These are phyloP conservation scores for Phytopythium oedochilum DNA, from an alignment of 352 stramenopile species.

Conservation along the genomic window DNA sequence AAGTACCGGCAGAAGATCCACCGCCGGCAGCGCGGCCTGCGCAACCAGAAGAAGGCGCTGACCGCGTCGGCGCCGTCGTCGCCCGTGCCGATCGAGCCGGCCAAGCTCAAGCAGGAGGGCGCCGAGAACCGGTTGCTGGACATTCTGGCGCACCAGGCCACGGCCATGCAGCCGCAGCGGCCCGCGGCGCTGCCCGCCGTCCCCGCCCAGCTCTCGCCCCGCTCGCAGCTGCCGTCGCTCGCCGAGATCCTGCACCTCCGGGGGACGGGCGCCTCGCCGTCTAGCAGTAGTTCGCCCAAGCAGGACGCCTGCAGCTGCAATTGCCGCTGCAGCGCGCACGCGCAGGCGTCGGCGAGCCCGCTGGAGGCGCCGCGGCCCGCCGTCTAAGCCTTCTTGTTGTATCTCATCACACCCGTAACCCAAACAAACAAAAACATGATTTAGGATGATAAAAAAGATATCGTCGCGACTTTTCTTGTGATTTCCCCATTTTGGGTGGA, in stretches of 20 bases:
- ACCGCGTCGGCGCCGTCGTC: slow-evolving; percentile 4
- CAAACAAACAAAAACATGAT: slow-evolving; percentile 2
- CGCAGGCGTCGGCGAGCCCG: slow-evolving; percentile 3
- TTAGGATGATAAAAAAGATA: background rate
- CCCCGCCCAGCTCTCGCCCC: slow-evolving; percentile 27
- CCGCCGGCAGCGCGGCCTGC: slow-evolving; percentile 59
- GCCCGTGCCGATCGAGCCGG: slow-evolving; percentile 17
- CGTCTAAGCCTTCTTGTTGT: slow-evolving; percentile 12
- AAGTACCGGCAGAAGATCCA: slow-evolving; percentile 48
- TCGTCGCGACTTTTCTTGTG: background rate
- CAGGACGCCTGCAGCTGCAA: slow-evolving; percentile 23
- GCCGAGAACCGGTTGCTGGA: slow-evolving; percentile 41
- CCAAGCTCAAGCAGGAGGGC: slow-evolving; percentile 33
- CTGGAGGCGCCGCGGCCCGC: slow-evolving; percentile 18
- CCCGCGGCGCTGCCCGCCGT: slow-evolving; percentile 8
- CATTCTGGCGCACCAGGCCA: slow-evolving; percentile 63
- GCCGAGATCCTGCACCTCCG: slow-evolving; percentile 69
- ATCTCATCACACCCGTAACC: background rate
- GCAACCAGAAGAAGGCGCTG: slow-evolving; percentile 66
- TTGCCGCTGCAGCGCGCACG: slow-evolving; percentile 24
- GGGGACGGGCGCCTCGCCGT: slow-evolving; percentile 9
- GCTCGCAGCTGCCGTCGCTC: slow-evolving; percentile 56
- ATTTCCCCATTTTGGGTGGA: background rate
- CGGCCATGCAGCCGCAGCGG: slow-evolving; percentile 30
- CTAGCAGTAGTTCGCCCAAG: background rate